Evolutionary conservation across 2,329 filamentous ascomycete genomes (phyloP), one percentile per base, ranked within the genome.

Genomic region (Xylaria sp.): DNA sequence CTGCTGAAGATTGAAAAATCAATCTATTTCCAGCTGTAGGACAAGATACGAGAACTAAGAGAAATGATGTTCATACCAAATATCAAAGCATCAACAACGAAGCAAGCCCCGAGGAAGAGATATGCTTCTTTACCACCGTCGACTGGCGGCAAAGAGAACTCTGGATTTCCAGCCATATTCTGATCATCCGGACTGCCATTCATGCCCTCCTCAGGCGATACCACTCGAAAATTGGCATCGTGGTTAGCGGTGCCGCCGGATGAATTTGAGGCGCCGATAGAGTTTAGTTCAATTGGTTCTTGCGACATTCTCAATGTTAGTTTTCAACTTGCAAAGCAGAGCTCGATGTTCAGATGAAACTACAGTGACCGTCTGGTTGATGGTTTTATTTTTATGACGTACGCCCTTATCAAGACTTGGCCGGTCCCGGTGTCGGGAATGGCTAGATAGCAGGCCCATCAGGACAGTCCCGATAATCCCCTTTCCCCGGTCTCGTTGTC

Each of bases 121-220:
- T 84, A 87, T 4, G 86, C 85, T 61, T 83, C 80, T 73, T 79
- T 84, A 1, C 85, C 86, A 13, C 79, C 76, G 73, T 88, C 86
- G 2, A 80, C 80, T n/a, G 77, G 80, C 1, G 84, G 82, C 11
- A 87, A 74, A 9, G 77, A 73, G 62, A 77, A 78, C 28, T 77
- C 73, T 13, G 59, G 28, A 17, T 61, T 33, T 36, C 61, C 9
- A 2, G 15, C 23, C 10, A 23, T 33, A 58, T 51, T 68, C 4
- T 20, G 40, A 6, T 58, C 54, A 58, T 59, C 60, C 15, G n/a
- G 26, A 33, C 20, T 56, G 20, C 40, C 10, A 17, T 46, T 51
- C n/a, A 36, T 28, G 23, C 63, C 63, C 51, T 59, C 31, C 20
- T 65, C 56, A n/a, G 33, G 54, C 13, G 36, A 49, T 9, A 2